Conservation (phyloP, 2,329 filamentous ascomycete species). For the Xylaria sp. region DNA sequence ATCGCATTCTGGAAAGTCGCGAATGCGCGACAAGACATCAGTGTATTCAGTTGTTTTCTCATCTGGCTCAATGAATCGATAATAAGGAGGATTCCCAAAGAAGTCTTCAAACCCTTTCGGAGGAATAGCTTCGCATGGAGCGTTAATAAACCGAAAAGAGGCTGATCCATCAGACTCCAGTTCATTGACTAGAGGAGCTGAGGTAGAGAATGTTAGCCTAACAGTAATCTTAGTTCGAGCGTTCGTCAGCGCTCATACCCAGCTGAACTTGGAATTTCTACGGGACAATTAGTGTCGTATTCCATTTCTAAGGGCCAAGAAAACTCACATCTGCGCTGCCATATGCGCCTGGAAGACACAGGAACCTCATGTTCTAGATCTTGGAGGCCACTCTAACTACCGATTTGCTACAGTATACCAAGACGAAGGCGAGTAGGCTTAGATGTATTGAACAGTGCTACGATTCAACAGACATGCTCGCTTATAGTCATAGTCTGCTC, state of each 20-base stretch:
- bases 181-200: constrained; percentile 62
- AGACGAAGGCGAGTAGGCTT: constrained; percentile 30
- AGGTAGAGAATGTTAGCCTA: constrained; percentile 32
- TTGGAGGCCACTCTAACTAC: constrained; percentile 12
- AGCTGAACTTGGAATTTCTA: constrained; percentile 68
- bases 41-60: constrained; percentile 56
- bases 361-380: constrained; percentile 60
- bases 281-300: constrained; percentile 29
- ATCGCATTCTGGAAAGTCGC: constrained; percentile 63
- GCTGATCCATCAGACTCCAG: constrained; percentile 57
- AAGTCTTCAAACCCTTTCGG: constrained; percentile 66
- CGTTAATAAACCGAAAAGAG: constrained; percentile 63
- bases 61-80: constrained; percentile 63
- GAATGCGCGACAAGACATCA: constrained; percentile 61
- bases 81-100: constrained; percentile 66
- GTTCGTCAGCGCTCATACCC: constrained; percentile 47
- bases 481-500: constrained; percentile 33
- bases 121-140: constrained; percentile 60
- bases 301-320: constrained; percentile 16
- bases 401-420: constrained; percentile 24
- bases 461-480: constrained; percentile 16
- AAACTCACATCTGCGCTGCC: constrained; percentile 59
- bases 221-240: constrained; percentile 13
- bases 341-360: constrained; percentile 68
- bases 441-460: constrained; percentile 11